Percentiles rank a stretch among this genome's conserved stretches.
Conservation (phyloP, 2,329 filamentous ascomycete genomes). For the Penicillium psychrosexuale region DNA sequence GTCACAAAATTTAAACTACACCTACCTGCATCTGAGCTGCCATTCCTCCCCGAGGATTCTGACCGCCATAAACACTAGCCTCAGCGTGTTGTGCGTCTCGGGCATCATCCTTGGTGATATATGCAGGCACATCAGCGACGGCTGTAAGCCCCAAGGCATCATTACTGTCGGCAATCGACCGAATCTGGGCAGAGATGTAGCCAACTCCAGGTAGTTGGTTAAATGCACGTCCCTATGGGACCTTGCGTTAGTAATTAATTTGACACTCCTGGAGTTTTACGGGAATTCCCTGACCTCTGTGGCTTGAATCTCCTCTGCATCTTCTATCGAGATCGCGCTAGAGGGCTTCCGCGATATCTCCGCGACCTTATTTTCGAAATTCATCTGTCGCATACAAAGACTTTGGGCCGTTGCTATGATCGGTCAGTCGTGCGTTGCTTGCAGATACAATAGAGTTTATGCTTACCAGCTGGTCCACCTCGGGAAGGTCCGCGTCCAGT, state of each 20-base stretch:
- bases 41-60: constrained; percentile 30
- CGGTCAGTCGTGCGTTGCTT: background rate
- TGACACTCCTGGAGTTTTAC: background rate
- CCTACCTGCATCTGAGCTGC: constrained; percentile 36
- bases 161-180: constrained; percentile 35
- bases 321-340: constrained; percentile 32
- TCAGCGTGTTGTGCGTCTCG: constrained; percentile 31
- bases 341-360: constrained; percentile 32
- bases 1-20: background rate
- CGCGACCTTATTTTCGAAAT: constrained; percentile 33
- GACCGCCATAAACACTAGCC: constrained; percentile 29
- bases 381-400: constrained; percentile 34
- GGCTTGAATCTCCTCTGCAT: constrained; percentile 33
- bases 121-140: constrained; percentile 21
- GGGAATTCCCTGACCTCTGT: constrained; percentile 24
- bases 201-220: constrained; percentile 30
- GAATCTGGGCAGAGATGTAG: constrained; percentile 33
- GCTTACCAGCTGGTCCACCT: constrained; percentile 34
- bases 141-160: constrained; percentile 28
- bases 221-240: constrained; percentile 33
- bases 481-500: constrained; percentile 31
- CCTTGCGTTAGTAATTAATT: background rate
- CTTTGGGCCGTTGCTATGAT: constrained; percentile 32
- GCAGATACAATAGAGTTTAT: background rate
- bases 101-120: constrained; percentile 35